Evolutionary conservation across 2,329 filamentous ascomycete species (phyloP), one percentile per base, ranked within the genome.

Genomic region (Scedosporium aurantiacum): DNA sequence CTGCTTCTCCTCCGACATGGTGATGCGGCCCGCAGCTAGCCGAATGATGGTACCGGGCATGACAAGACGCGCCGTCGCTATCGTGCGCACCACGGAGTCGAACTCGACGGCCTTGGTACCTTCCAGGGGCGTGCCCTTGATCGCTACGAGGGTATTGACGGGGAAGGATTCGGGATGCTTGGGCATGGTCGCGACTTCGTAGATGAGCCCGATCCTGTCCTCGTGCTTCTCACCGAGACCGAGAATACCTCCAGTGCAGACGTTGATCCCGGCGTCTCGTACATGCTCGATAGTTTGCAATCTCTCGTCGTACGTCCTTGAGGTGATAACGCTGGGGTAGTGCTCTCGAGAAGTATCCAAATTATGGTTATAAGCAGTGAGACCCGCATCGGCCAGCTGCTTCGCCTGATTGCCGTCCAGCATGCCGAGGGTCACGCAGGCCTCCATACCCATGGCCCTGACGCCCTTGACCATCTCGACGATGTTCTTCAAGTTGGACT

Each of bases 361-460:
- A 71, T 96, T 96, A 79, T 96, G 91, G 76, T 96, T 96, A 75
- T 96, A 96, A 0, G 91, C 91, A 16, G 91, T 96, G 68, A 96
- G 75, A 0, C 91, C 91, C 0, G 91, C 91, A 1, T 85, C 84
- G 71, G 91, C 91, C 65, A 96, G 81, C 75, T 94, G 89, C 69
- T 83, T 82, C 28, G 91, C 91, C 77, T 96, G 91, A 66, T 80
- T 78, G 5, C 79, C 81, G 72, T 96, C 90, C 67, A 96, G 91
- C 91, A 96, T 96, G 67, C 91, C 91, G 21, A 96, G 81, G 1
- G 91, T 96, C n/a, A 96, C 91, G 72, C 91, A 96, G 6, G 86
- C 87, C 73, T 96, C 91, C 89, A 96, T 93, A 57, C 87, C 89
- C 81, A 96, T 81, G 0, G 75, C 87, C 27, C 87, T 82, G 21